Conservation (phyloP, 305 asterid species). For the Andrographis paniculata region DNA sequence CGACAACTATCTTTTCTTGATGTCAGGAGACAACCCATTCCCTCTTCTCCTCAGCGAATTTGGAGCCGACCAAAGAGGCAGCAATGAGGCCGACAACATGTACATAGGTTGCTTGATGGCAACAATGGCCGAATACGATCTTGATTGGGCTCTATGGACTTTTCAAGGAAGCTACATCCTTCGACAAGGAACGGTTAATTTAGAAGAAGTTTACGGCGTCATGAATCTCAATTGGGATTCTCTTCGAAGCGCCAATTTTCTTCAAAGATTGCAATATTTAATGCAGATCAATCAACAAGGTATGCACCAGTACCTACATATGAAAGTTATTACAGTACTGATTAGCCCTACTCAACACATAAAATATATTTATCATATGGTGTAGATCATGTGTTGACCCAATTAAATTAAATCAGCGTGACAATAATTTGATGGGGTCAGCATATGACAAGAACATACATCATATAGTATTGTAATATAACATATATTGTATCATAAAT, state of each 20-base stretch:
- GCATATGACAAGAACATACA: too few species aligned
- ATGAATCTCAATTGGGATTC: constrained; percentile 27
- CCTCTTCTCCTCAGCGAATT: constrained; percentile 49
- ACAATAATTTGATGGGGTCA: too few species aligned
- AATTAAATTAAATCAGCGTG: too few species aligned
- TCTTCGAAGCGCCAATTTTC: constrained; percentile 23
- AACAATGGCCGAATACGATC: constrained; percentile 22
- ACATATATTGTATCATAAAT: too few species aligned
- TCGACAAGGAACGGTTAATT: constrained; percentile 1
- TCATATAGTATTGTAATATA: too few species aligned
- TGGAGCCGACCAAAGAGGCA: constrained; percentile 30
- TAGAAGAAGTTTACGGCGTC: constrained; percentile 5
- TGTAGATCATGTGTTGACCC: too few species aligned
- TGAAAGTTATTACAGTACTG: too few species aligned
- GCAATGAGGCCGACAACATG: constrained; percentile 26
- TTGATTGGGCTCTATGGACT: constrained; percentile 39
- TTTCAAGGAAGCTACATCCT: constrained; percentile 35
- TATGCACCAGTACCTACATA: not conserved
- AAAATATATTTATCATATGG: too few species aligned
- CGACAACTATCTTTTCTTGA: constrained; percentile 28
- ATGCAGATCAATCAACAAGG: constrained; percentile 24
- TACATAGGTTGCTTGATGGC: constrained; percentile 31
- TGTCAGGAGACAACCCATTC: constrained; percentile 16
- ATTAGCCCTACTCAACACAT: too few species aligned
- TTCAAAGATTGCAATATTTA: constrained; percentile 17